A percentile compares a stretch with the other conserved stretches of the same genome.
These are phyloP conservation scores for Truncatella angustata DNA, from an alignment of 2,329 filamentous ascomycete species.

Conservation along the genomic window DNA sequence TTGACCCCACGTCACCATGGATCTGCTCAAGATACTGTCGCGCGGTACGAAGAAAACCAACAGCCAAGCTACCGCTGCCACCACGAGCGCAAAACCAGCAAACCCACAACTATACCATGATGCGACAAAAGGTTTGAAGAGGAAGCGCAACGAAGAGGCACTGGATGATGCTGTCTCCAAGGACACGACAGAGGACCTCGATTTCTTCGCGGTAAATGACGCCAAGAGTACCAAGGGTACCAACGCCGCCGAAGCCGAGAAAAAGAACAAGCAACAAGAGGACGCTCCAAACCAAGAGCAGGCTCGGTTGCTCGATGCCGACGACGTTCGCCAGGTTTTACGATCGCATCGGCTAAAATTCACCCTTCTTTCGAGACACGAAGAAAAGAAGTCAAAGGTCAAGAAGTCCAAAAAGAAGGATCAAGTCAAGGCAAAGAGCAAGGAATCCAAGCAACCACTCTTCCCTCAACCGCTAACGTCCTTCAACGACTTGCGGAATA, in stretches of 20 bases:
- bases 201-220: constrained; percentile 58
- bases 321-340: constrained; percentile 71
- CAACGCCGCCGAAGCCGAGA: constrained; percentile 19
- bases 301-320: constrained; percentile 55
- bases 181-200: constrained; percentile 42
- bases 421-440: constrained; percentile 40
- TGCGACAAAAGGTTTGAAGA: constrained; percentile 46
- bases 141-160: constrained; percentile 48
- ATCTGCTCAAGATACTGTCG: constrained; percentile 71
- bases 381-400: constrained; percentile 38
- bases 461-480: constrained; percentile 77
- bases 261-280: constrained; percentile 22
- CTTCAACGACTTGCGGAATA: constrained; percentile 69
- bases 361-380: constrained; percentile 63
- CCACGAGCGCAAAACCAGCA: constrained; percentile 41
- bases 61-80: constrained; percentile 32
- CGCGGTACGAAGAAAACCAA: constrained; percentile 62
- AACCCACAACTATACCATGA: constrained; percentile 72
- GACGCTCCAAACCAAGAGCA: constrained; percentile 18
- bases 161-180: constrained; percentile 31
- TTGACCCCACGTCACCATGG: too few species aligned
- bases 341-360: constrained; percentile 83
- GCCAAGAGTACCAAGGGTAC: constrained; percentile 26
- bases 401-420: constrained; percentile 59
- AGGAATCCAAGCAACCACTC: constrained; percentile 59